A percentile compares a stretch with the other conserved stretches of the same genome.
Conservation (phyloP, 805 yeast species). For the Candida loeiensis region DNA sequence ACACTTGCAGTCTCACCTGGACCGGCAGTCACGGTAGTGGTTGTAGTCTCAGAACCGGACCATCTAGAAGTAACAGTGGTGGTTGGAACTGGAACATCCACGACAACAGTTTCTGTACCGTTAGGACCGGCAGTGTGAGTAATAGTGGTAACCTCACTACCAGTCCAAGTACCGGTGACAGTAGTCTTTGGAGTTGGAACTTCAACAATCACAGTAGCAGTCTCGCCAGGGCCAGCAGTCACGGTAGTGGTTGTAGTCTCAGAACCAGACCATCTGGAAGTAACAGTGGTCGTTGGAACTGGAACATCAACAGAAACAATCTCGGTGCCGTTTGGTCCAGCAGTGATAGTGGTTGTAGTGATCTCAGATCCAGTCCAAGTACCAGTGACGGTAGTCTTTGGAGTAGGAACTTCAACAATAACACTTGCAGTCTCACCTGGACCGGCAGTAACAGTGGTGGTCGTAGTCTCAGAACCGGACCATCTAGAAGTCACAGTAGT, state of each 20-base stretch:
- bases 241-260: conserved; percentile 7
- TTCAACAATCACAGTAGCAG: conserved; percentile 6
- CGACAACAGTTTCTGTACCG: conserved; percentile 11
- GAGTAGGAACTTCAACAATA: conserved; percentile 11
- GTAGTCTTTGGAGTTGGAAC: conserved; percentile 11
- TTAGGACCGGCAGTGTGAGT: not conserved
- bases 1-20: conserved; percentile 12
- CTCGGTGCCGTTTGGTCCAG: conserved; percentile 9
- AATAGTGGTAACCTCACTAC: not conserved
- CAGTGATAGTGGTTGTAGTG: conserved; percentile 10
- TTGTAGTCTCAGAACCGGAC: conserved; percentile 7
- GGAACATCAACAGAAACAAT: conserved; percentile 11
- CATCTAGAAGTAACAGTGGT: conserved; percentile 14
- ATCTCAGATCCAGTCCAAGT: conserved; percentile 16
- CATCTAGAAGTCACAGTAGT: conserved; percentile 12
- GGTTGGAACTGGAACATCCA: conserved; percentile 10
- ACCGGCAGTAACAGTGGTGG: conserved; percentile 2
- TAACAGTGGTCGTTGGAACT: conserved; percentile 6
- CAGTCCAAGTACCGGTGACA: conserved; percentile 5
- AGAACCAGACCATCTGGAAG: conserved; percentile 8
- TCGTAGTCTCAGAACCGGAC: conserved; percentile 9
- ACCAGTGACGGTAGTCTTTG: conserved; percentile 13
- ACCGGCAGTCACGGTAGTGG: conserved; percentile 6
- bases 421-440: conserved; percentile 10
- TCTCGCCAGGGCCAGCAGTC: not conserved